Base-by-base conservation (phyloP, 768 basidiomycete genomes). In the Mrakia blollopis region DNA sequence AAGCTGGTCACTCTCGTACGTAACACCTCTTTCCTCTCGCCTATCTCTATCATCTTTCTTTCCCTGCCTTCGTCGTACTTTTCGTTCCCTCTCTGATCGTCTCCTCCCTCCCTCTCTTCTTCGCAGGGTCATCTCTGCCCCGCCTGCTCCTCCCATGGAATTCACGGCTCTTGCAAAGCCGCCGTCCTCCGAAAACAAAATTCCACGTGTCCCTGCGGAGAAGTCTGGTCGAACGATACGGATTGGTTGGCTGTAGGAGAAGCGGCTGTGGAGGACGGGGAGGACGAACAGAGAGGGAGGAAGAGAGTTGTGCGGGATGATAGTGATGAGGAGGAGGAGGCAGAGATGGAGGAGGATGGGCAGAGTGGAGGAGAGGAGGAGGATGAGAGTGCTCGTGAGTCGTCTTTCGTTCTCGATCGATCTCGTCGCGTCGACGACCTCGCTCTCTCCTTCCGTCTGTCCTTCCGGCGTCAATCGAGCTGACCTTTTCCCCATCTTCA, bases 51-150 rank as follows among this genome's bases (percentile, higher is more conserved):
- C 30, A 39, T 18, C 14, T 28, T n/a, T 47, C 44, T 16, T 14
- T 47, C 39, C 1, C 18, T 9, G 2, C 30, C 18, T 44, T 28
- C 25, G 23, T 60, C 32, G 25, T 2, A n/a, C n/a, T n/a, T n/a
- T n/a, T 54, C 9, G 3, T 16, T 16, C 16, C 6, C 30, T 30
- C 21, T 47, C 50, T 7, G 6, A 23, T 11, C 50, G 39, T 54
- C 54, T 72, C 54, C n/a, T n/a, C n/a, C n/a, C n/a, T n/a, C n/a
- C n/a, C n/a, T n/a, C n/a, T n/a, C n/a, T n/a, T n/a, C n/a, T n/a
- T n/a, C n/a, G n/a, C 41, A 61, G 73, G 44, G 62, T 52, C 39
- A 28, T 23, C 41, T 74, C 35, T 74, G 57, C 61, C 73, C 60
- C 30, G 21, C 16, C 13, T 74, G 57, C 73, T 30, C 62, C 10